Base-by-base conservation (phyloP, 495 filamentous ascomycete genomes). In the Copromyces sp. region DNA sequence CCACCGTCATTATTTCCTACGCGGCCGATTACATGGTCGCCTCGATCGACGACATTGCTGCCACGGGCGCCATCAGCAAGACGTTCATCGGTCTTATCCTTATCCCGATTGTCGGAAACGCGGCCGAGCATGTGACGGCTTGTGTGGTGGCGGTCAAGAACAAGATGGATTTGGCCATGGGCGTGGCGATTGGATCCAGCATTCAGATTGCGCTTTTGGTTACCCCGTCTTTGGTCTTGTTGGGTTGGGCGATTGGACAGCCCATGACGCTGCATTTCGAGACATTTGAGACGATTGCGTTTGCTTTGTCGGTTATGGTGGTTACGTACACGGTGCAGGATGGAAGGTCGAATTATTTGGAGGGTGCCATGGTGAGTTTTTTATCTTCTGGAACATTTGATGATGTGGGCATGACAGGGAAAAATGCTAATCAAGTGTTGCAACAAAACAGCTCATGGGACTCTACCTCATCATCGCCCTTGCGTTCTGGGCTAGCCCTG, bases 131-230 rank as follows among this genome's bases (percentile, higher is more conserved):
- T 80, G 94, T 97, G 45, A 98, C 95, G 9, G 95, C 95, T 14
- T 90, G 94, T 45, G 91, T 98, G 39, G 95, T 98, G 47, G 93
- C 95, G 0, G 87, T 91, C 77, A 97, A 97, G 83, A 87, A 96
- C 81, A 99, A 99, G 87, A 99, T 98, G 95, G 94, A 98, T 76
- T 87, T 99, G 17, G 95, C 95, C 20, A 93, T 99, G 82, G 92
- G 93, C 20, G 94, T 98, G 32, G 95, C 95, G 9, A 94, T 99
- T 74, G 95, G 95, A 41, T 93, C 90, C 77, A 93, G 91, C 79
- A 90, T 99, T 84, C 95, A 99, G 82, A 98, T 99, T 77, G 94
- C 95, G 5, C 86, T 97, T 41, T 90, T 97, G 40, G 93, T 98
- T 39, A 98, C 94, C 1, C 94, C 94, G 0, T 91, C 92, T 81